phyloP scores from a whole-genome alignment of 2,329 filamentous ascomycete species.

The Cercospora citrullina region DNA sequence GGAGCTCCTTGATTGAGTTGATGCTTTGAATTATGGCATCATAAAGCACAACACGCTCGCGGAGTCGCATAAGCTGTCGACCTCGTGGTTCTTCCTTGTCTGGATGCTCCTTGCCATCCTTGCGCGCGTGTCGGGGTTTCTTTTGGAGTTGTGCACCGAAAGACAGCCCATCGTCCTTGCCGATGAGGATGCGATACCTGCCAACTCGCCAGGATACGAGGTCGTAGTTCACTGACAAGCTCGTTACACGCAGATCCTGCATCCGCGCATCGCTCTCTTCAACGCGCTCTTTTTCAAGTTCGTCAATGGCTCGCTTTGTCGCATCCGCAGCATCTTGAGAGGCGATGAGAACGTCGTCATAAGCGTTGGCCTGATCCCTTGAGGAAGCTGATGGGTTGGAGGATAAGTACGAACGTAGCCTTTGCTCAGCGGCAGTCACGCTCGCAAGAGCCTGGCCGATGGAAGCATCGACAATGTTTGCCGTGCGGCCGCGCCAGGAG shows the following conservation, averaged over 20 bases:
- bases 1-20: constrained; percentile 83
- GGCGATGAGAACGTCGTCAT: constrained; percentile 85
- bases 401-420: constrained; percentile 52
- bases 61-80: constrained; percentile 74
- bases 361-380: constrained; percentile 75
- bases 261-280: constrained; percentile 81
- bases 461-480: constrained; percentile 87
- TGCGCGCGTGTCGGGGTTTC: constrained; percentile 54
- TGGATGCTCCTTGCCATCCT: constrained; percentile 49
- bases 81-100: constrained; percentile 67
- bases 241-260: constrained; percentile 89
- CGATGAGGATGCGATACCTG: constrained; percentile 84
- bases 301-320: constrained; percentile 89
- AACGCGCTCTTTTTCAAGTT: constrained; percentile 79
- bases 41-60: constrained; percentile 85
- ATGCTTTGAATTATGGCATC: constrained; percentile 89
- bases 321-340: constrained; percentile 94
- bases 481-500: constrained; percentile 80
- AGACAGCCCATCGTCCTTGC: constrained; percentile 73
- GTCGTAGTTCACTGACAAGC: constrained; percentile 90
- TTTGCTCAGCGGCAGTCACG: constrained; percentile 59
- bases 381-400: constrained; percentile 45
- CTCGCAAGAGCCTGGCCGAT: constrained; percentile 81
- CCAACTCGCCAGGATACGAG: constrained; percentile 94
- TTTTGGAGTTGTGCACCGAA: constrained; percentile 56